Evolutionary conservation across 2,329 filamentous ascomycete species (phyloP).

Genomic region (Harringtonia aguacate): DNA sequence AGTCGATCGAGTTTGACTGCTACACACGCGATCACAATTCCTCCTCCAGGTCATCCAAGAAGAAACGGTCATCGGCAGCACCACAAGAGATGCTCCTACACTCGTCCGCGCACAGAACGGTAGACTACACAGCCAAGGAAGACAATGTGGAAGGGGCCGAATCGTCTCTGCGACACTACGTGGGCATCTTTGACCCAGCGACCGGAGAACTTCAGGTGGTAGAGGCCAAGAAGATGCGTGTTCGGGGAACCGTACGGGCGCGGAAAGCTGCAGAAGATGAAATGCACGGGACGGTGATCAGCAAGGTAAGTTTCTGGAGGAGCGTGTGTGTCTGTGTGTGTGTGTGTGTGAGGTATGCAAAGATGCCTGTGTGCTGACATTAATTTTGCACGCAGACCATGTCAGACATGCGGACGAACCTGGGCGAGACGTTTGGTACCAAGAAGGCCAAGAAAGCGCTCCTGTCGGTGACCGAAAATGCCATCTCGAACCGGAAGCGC

Average conservation of each 20-base stretch:
- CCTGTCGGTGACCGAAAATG: conserved; percentile 56
- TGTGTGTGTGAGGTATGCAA: no score
- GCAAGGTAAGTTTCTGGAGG: conserved; percentile 21
- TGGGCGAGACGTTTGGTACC: conserved; percentile 72
- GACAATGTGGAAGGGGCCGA: conserved; percentile 30
- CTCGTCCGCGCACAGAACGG: conserved; percentile 41
- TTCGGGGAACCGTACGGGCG: conserved; percentile 45
- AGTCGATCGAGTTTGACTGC: conserved; percentile 31
- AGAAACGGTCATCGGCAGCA: conserved; percentile 18
- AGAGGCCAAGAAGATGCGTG: conserved; percentile 53
- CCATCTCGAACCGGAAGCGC: conserved; percentile 38
- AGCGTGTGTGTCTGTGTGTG: no score
- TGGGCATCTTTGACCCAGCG: conserved; percentile 52
- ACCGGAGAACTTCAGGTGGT: conserved; percentile 50
- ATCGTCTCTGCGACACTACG: conserved; percentile 47
- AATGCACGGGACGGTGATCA: conserved; percentile 23
- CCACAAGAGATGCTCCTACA: conserved; percentile 43
- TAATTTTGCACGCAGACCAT: conserved; percentile 36
- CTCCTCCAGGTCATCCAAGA: conserved; percentile 19
- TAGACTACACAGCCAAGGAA: conserved; percentile 51
- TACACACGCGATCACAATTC: conserved; percentile 36
- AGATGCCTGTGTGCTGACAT: conserved; percentile 11
- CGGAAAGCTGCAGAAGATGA: conserved; percentile 40
- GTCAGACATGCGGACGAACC: conserved; percentile 52
- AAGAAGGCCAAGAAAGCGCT: conserved; percentile 79